Evolutionary conservation across 2,329 filamentous ascomycete species (phyloP), one percentile per base, ranked within the genome.

Genomic region (Talaromyces sp.): DNA sequence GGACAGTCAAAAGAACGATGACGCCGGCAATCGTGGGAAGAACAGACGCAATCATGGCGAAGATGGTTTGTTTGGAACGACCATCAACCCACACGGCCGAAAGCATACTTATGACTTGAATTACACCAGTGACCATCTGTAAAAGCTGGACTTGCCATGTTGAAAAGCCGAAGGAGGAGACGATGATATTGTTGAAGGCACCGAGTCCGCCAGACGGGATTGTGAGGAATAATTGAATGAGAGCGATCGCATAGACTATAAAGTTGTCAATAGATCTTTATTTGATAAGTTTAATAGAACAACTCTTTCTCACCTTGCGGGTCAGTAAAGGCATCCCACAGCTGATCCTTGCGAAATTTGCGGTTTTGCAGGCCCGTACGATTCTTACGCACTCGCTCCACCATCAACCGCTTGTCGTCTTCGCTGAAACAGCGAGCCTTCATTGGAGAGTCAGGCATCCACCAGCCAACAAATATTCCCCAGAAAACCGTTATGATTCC

Each of bases 401-500:
- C 58, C 58, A 60, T 60, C 8, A 60, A 19, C n/a, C 38, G 36
- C 11, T 60, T 60, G 31, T 60, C 58, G 1, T 60, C 58, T 34
- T 60, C 58, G 15, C 58, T 60, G 15, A 60, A 60, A 34, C 58
- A 60, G 58, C 34, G 58, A n/a, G 38, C 58, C 34, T 60, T 60
- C 58, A 60, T 60, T 8, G 58, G 58, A 27, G 58, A 60, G 70
- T 88, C 86, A 0, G 86, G 86, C 71, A 86, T 81, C 64, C 82
- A 68, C 70, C 78, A 85, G 25, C 82, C 76, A 69, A 86, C 86
- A 4, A 83, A 53, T 7, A 76, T 61, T 7, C 84, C 84, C 68
- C 85, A 70, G 2, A 73, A 70, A 5, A 82, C 75, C 0, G 85
- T 86, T 66, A 86, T 74, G 0, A 85, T 76, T 2, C 85, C 85